Base-by-base conservation (phyloP, 306 rosid species). In the Inga oerstediana region DNA sequence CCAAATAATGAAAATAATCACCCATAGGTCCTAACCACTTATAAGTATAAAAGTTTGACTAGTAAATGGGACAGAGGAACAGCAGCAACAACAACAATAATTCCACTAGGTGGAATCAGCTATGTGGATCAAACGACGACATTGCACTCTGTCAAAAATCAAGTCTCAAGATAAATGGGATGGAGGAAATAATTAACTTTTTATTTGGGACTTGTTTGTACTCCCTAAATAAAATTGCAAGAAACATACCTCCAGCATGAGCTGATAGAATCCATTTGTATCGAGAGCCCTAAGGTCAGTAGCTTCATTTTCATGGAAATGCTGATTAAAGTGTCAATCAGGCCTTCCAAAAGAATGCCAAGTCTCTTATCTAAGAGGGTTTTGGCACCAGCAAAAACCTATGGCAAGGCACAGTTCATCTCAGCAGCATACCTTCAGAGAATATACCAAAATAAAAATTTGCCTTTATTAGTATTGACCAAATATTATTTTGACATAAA, bases 281-380 rank as follows among this genome's bases (percentile, higher is more conserved):
- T 96, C 99, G n/a, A 94, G 95, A 46, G 84, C 87, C 85, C 90
- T 88, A 37, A 96, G 93, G 85, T 96, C 97, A 35, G 69, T 81
- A 41, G 75, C 76, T 86, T 91, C 90, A 82, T 91, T 89, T 87
- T 96, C 98, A 68, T 92, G 90, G 80, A 94, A 77, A 96, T 87
- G 89, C 97, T 94, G 86, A 96, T 94, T 65, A 96, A 92, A 5
- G 98, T 96, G 84, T 96, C 99, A 85, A 96, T 92, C 75, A 96
- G 92, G 70, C 99, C 99, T 90, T 96, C 99, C 76, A 94, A 94
- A 62, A 94, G 99, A 87, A 92, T 94, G 84, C 98, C 99, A 5
- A 96, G 97, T 61, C 97, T 96, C 90, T 90, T 96, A 81, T 96
- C 98, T 91, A 96, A 86, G 61, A 96, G 97, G 85, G 97, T 97